These are phyloP conservation scores for Gossypium anomalum DNA, from an alignment of 345 rosid genomes.

Conservation along the genomic window DNA sequence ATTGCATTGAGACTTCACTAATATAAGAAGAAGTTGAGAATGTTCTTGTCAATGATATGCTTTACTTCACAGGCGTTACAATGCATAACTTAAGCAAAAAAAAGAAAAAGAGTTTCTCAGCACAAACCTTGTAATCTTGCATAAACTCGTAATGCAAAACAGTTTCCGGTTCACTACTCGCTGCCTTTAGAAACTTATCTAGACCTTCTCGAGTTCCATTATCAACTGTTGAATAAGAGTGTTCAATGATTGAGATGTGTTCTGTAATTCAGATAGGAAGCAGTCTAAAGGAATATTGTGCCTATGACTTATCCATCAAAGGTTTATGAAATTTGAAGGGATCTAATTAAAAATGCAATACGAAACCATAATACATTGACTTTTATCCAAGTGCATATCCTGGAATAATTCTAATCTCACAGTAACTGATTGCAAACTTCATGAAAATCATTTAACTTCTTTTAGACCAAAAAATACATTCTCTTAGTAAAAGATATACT, in stretches of 20 bases:
- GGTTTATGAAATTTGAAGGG: not conserved
- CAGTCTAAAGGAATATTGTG: conserved; percentile 1
- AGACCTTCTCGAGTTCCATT: conserved; percentile 95
- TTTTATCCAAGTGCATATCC: not conserved
- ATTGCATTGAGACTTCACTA: not conserved
- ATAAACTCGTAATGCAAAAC: conserved; percentile 96
- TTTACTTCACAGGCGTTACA: not conserved
- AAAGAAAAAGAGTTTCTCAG: conserved; percentile 10
- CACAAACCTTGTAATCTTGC: conserved; percentile 94
- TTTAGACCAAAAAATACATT: not conserved
- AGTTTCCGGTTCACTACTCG: conserved; percentile 87
- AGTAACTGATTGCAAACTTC: not conserved
- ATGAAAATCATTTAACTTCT: conserved; percentile 5
- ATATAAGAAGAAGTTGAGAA: not conserved
- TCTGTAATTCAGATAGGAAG: not conserved
- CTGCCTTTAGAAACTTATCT: conserved; percentile 86
- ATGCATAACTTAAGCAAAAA: not conserved
- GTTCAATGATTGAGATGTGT: conserved; percentile 6
- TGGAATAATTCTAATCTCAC: conserved; percentile 2
- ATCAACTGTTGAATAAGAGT: conserved; percentile 58
- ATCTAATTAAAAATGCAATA: not conserved
- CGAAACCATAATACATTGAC: not conserved
- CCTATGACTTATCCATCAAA: not conserved
- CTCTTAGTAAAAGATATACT: not conserved
- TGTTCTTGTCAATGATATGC: not conserved